phyloP scores from a whole-genome alignment of 306 rosid species.

The Clitoria ternatea region DNA sequence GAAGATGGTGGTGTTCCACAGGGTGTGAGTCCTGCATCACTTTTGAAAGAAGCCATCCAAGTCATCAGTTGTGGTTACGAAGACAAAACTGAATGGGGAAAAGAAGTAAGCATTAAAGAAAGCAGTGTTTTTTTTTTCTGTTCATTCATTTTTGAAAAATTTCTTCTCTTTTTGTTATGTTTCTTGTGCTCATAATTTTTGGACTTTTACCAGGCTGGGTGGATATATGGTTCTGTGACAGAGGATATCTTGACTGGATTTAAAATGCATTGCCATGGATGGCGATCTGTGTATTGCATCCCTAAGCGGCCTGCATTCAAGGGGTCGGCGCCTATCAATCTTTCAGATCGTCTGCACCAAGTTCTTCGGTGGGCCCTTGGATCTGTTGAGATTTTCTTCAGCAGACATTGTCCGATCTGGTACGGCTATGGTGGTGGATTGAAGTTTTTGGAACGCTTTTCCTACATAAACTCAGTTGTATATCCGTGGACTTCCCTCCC shows the following conservation, averaged over 20 bases:
- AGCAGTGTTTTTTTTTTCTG: background rate
- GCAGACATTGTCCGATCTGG: slow-evolving; percentile 94
- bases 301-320: slow-evolving; percentile 90
- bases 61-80: slow-evolving; percentile 97
- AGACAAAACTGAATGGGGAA: slow-evolving; percentile 98
- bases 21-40: slow-evolving; percentile 70
- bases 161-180: slow-evolving; percentile 7
- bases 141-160: background rate
- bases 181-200: slow-evolving; percentile 15
- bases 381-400: slow-evolving; percentile 92
- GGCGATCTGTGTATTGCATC: slow-evolving; percentile 96
- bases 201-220: slow-evolving; percentile 64
- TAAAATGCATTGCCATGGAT: slow-evolving; percentile 99
- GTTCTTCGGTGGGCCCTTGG: slow-evolving; percentile 99
- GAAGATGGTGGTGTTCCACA: slow-evolving; percentile 81
- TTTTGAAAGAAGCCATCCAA: slow-evolving; percentile 87
- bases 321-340: slow-evolving; percentile 96
- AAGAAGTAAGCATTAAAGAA: slow-evolving; percentile 55
- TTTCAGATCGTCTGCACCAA: slow-evolving; percentile 93
- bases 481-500: slow-evolving; percentile 95
- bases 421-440: slow-evolving; percentile 93
- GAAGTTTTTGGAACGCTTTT: slow-evolving; percentile 79
- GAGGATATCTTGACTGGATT: slow-evolving; percentile 99
- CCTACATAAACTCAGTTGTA: slow-evolving; percentile 84
- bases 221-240: slow-evolving; percentile 98